These are phyloP conservation scores for Pilatotrama ljubarskyi DNA, from an alignment of 768 basidiomycete species.

Conservation along the genomic window DNA sequence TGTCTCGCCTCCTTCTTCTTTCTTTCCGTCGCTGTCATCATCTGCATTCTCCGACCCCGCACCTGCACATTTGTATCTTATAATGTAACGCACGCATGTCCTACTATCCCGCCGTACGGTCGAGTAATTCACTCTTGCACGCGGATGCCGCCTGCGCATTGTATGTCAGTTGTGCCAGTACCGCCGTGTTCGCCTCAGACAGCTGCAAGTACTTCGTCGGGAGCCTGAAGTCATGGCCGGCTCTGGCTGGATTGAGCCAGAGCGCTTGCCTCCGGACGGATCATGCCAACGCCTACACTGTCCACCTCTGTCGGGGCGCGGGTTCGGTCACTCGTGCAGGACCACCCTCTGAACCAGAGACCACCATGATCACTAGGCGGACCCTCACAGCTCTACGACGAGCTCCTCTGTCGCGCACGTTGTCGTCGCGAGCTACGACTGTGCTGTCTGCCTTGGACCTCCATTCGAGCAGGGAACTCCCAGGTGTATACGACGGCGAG, in stretches of 20 bases:
- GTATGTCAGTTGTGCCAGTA: no score
- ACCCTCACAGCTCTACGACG: slow-evolving; percentile 13
- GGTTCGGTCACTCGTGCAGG: neutral
- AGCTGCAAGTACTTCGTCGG: no score
- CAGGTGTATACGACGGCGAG: slow-evolving; percentile 80
- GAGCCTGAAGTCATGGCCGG: neutral
- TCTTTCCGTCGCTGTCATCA: slow-evolving; percentile 18
- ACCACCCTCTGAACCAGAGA: neutral
- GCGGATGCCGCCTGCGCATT: neutral
- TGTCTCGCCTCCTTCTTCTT: no score
- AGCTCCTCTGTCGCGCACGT: slow-evolving; percentile 37
- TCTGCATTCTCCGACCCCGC: slow-evolving; percentile 16
- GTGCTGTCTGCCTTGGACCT: slow-evolving; percentile 69
- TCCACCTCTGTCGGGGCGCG: neutral
- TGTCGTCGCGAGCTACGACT: slow-evolving; percentile 71
- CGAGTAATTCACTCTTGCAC: slow-evolving; percentile 12
- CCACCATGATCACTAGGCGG: slow-evolving; percentile 19
- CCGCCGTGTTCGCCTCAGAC: no score
- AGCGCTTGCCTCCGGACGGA: slow-evolving; percentile 7
- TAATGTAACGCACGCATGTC: slow-evolving; percentile 28
- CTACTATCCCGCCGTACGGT: slow-evolving; percentile 19
- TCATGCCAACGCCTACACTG: slow-evolving; percentile 8
- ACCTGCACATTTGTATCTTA: slow-evolving; percentile 31
- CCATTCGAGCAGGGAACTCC: slow-evolving; percentile 50
- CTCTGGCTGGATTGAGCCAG: neutral